Conservation (phyloP, 2,329 filamentous ascomycete species). For the Parastagonospora nodorum region DNA sequence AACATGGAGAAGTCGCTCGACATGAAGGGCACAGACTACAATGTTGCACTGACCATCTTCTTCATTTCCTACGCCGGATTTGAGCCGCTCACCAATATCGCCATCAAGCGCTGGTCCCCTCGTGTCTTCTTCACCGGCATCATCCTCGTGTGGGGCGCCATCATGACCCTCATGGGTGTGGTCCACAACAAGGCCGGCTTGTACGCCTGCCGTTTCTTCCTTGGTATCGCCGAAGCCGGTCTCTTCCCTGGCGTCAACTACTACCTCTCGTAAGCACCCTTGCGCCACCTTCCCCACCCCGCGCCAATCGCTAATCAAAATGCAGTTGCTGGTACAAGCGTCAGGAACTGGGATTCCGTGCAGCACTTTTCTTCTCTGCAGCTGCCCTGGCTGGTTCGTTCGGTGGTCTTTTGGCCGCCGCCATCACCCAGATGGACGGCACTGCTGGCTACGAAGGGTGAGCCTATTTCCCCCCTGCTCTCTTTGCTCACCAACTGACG, state of each 20-base stretch:
- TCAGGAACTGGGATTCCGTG: constrained; percentile 58
- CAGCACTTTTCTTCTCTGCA: constrained; percentile 65
- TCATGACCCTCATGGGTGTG: constrained; percentile 57
- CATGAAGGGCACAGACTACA: constrained; percentile 62
- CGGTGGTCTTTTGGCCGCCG: constrained; percentile 62
- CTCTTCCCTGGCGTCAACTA: constrained; percentile 53
- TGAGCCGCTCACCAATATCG: constrained; percentile 63
- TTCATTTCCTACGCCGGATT: constrained; percentile 60
- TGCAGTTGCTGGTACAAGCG: constrained; percentile 58
- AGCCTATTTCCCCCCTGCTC: constrained; percentile 12
- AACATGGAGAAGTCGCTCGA: constrained; percentile 34
- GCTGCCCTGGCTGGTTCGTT: constrained; percentile 65
- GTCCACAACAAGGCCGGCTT: constrained; percentile 47
- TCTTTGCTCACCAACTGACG: neutral
- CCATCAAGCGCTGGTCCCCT: constrained; percentile 65
- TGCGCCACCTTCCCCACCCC: neutral
- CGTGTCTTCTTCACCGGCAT: constrained; percentile 50
- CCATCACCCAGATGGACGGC: constrained; percentile 65
- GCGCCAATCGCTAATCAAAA: constrained; percentile 7
- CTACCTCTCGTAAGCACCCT: constrained; percentile 57
- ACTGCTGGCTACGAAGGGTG: constrained; percentile 52
- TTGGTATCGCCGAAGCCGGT: constrained; percentile 46
- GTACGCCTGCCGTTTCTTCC: constrained; percentile 44
- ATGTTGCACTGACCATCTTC: constrained; percentile 68
- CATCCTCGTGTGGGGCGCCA: constrained; percentile 55